Evolutionary conservation across 495 filamentous ascomycete genomes (phyloP), one percentile per base, ranked within the genome.

Genomic region (Neurospora terricola): DNA sequence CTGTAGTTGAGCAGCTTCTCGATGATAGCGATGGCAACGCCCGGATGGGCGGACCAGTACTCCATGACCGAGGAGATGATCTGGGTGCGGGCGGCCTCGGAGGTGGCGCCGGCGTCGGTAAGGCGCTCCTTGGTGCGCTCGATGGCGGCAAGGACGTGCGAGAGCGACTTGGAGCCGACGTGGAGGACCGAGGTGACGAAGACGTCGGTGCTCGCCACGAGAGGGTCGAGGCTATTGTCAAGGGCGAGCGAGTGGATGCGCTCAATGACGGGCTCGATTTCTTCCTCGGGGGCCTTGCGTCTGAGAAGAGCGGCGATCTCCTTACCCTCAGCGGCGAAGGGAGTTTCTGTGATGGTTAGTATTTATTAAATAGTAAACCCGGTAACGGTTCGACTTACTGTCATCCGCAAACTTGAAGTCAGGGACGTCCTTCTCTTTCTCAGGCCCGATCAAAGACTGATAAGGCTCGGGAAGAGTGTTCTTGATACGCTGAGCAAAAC

Each of bases 1-100:
- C 92, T 94, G 84, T 98, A 99, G 80, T 99, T 99, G 37, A 99
- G 90, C 5, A 99, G 86, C 83, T 97, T 98, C 85, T 99, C 96
- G 72, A 98, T 87, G 76, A 99, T 94, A 77, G 91, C 92, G 77
- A 98, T 91, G 38, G 94, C 96, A 54, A 97, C 90, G 39, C 96
- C 96, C 0, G 96, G 93, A 75, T 98, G 96, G 71, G 94, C 91
- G 45, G 87, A 86, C 96, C 96, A 99, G 84, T 97, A 98, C 16
- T 90, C 88, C 85, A 98, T 91, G 38, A 98, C 95, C 10, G 91
- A 92, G 12, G 89, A 87, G 73, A 98, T 92, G 74, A 99, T 97
- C 80, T 99, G 96, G 71, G 88, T 87, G 23, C 93, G 89, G 3
- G 93, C 94, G 27, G 83, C 83, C 48, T 91, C 87, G 0, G 92